phyloP scores from a whole-genome alignment of 108 stramenopile species.

The Nitzschia putrida region DNA sequence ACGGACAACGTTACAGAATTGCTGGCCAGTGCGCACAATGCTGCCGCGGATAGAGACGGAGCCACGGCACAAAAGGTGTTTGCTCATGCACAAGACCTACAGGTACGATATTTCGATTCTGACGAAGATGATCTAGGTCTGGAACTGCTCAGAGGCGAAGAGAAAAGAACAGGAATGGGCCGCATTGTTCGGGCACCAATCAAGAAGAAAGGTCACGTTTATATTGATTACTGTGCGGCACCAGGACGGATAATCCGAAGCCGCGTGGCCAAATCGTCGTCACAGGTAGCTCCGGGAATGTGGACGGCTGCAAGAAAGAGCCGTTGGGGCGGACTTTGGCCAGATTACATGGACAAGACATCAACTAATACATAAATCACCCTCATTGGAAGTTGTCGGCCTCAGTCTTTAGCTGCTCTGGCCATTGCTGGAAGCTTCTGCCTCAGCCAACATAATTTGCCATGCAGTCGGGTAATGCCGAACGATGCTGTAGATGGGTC shows the following conservation, averaged over 20 bases:
- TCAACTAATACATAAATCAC: conserved; percentile 1
- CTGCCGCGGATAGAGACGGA: conserved; percentile 39
- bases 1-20: conserved; percentile 54
- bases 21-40: conserved; percentile 44
- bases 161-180: conserved; percentile 58
- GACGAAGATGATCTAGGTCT: conserved; percentile 65
- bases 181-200: conserved; percentile 75
- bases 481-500: conserved; percentile 62
- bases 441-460: conserved; percentile 19
- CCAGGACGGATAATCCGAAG: conserved; percentile 65
- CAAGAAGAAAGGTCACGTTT: conserved; percentile 77
- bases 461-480: conserved; percentile 56
- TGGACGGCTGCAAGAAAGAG: conserved; percentile 73
- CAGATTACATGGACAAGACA: conserved; percentile 46
- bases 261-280: conserved; percentile 59
- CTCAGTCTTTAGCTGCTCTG: not conserved
- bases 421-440: conserved; percentile 1
- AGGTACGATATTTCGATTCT: conserved; percentile 55
- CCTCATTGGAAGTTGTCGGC: not conserved
- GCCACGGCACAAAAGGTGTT: conserved; percentile 19
- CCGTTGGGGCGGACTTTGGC: conserved; percentile 87
- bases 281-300: conserved; percentile 65
- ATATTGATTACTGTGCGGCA: conserved; percentile 74
- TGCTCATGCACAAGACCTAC: conserved; percentile 41
- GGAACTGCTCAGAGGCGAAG: conserved; percentile 65